Conservation (phyloP, 805 yeast species). For the Kodamaea kakaduensis region DNA sequence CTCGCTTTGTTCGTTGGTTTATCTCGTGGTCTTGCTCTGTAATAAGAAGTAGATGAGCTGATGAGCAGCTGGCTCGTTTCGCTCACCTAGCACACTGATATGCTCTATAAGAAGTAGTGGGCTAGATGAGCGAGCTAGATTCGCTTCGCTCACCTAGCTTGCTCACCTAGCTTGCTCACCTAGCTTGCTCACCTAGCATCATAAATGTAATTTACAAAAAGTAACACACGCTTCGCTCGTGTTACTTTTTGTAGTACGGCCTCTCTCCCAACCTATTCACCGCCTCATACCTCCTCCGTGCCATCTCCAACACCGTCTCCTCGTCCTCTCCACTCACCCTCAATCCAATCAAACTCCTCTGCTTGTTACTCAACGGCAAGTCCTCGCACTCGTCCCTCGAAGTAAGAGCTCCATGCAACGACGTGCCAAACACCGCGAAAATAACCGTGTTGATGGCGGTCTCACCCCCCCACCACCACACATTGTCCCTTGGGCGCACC, state of each 20-base stretch:
- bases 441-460: background rate
- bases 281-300: constrained; percentile 13
- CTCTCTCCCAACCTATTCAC: constrained; percentile 1
- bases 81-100: too few species aligned
- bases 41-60: too few species aligned
- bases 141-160: background rate
- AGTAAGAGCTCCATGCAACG: constrained; percentile 28
- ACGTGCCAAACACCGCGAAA: constrained; percentile 14
- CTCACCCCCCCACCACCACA: constrained; percentile 1
- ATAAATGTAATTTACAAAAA: too few species aligned
- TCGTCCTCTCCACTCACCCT: constrained; percentile 10
- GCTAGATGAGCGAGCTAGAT: too few species aligned
- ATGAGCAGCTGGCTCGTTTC: too few species aligned
- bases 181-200: too few species aligned
- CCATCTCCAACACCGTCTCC: constrained; percentile 16
- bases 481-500: background rate
- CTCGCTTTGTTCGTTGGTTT: too few species aligned
- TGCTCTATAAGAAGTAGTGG: too few species aligned
- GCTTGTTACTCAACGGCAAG: constrained; percentile 45
- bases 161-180: too few species aligned
- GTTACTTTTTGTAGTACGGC: constrained; percentile 4
- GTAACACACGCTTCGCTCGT: background rate
- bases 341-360: constrained; percentile 46
- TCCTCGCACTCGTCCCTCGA: constrained; percentile 50
- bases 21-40: too few species aligned